Evolutionary conservation across 2,329 filamentous ascomycete genomes (phyloP).

Genomic region (Aspergillus pseudoterreus): DNA sequence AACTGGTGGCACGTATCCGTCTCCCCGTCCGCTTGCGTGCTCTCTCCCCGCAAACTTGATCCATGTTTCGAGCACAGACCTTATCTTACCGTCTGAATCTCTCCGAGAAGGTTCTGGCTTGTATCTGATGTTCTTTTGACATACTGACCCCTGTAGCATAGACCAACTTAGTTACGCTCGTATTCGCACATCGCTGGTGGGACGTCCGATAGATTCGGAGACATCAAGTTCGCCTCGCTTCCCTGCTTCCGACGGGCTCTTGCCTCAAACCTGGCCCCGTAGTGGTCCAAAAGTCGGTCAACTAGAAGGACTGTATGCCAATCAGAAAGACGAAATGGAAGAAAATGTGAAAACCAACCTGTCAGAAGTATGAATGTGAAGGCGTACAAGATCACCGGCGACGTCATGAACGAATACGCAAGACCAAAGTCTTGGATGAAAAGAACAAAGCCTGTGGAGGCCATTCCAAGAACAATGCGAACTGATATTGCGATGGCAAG

Average conservation of each 20-base stretch:
- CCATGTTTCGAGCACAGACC: constrained; percentile 2
- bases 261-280: constrained; percentile 19
- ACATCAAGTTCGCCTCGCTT: constrained; percentile 15
- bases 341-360: constrained; percentile 19
- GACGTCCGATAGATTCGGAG: constrained; percentile 4
- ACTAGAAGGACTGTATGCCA: constrained; percentile 24
- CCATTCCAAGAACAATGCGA: constrained; percentile 27
- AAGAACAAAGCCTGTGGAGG: constrained; percentile 26
- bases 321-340: constrained; percentile 12
- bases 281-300: constrained; percentile 34
- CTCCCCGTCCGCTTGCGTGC: neutral
- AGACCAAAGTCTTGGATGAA: constrained; percentile 31
- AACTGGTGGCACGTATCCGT: too few species aligned
- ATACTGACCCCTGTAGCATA: neutral
- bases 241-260: constrained; percentile 22
- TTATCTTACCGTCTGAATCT: neutral
- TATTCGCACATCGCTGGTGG: neutral
- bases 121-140: too few species aligned
- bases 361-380: constrained; percentile 29
- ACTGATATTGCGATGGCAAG: constrained; percentile 23
- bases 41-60: neutral
- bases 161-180: neutral
- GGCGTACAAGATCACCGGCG: constrained; percentile 35
- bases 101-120: neutral
- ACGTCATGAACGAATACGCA: constrained; percentile 39